Percentiles rank a stretch among this genome's conserved stretches.
These are phyloP conservation scores for Rhodomyrtus tomentosa DNA, from an alignment of 345 rosid species.

Conservation along the genomic window DNA sequence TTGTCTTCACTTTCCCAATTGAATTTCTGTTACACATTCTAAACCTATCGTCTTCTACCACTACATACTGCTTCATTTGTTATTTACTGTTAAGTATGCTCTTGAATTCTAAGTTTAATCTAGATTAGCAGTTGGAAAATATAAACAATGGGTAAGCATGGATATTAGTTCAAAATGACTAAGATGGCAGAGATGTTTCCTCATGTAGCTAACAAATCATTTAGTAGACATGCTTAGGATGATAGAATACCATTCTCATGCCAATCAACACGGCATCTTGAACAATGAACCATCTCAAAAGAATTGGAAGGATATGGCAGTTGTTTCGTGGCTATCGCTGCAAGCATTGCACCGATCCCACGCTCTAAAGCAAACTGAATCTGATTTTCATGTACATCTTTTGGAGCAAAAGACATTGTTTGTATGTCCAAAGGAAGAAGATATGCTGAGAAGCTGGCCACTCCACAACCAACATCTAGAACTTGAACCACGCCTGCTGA, in stretches of 20 bases:
- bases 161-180: neutral
- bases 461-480: slow-evolving; percentile 96
- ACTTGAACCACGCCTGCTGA: slow-evolving; percentile 84
- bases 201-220: neutral
- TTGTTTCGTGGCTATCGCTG: slow-evolving; percentile 78
- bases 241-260: slow-evolving; percentile 70
- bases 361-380: slow-evolving; percentile 96
- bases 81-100: neutral
- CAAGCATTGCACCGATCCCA: slow-evolving; percentile 81
- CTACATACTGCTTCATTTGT: neutral
- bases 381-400: slow-evolving; percentile 92
- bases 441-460: slow-evolving; percentile 93
- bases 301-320: slow-evolving; percentile 80
- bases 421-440: slow-evolving; percentile 75
- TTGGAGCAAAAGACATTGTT: slow-evolving; percentile 95
- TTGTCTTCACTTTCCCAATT: neutral
- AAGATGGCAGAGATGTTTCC: neutral
- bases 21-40: neutral
- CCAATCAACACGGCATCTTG: slow-evolving; percentile 95
- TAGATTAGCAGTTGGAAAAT: neutral
- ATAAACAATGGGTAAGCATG: neutral
- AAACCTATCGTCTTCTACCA: neutral
- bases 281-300: slow-evolving; percentile 97
- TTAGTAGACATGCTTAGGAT: neutral
- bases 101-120: neutral